phyloP scores from a whole-genome alignment of 2,329 filamentous ascomycete species.

The Blastomyces parvus region DNA sequence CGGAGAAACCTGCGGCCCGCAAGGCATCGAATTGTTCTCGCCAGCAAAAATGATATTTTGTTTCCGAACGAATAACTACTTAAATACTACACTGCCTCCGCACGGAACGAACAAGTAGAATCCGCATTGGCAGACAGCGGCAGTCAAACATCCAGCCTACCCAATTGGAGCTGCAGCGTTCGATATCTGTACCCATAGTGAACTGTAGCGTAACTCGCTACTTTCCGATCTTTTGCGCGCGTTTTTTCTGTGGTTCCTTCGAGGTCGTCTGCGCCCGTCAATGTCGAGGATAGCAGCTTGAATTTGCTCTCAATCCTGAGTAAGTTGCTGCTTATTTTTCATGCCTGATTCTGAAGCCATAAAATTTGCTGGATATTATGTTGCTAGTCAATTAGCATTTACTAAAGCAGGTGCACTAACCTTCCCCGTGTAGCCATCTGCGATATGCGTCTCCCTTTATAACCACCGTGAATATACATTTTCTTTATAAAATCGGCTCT shows the following conservation, averaged over 20 bases:
- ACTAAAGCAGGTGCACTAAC: not conserved
- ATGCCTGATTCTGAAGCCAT: not conserved
- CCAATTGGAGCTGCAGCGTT: not conserved
- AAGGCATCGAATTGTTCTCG: not conserved
- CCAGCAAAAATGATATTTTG: not conserved
- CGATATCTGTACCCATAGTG: not conserved
- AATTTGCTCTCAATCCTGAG: not conserved
- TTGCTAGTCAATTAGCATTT: not conserved
- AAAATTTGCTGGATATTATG: not conserved
- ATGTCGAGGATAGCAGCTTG: not conserved
- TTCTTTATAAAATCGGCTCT: slow-evolving; percentile 6
- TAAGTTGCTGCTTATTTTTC: not conserved
- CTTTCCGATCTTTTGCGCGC: not conserved
- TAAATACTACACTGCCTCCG: not conserved
- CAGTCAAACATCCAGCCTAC: not conserved
- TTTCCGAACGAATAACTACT: not conserved
- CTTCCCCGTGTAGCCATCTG: not conserved
- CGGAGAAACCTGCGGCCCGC: slow-evolving; percentile 7
- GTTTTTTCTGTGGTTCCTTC: not conserved
- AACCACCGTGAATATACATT: slow-evolving; percentile 21
- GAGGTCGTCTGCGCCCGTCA: not conserved
- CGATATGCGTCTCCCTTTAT: slow-evolving; percentile 20
- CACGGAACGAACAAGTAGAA: not conserved
- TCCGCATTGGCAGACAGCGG: not conserved
- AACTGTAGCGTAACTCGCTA: not conserved